These are phyloP conservation scores for Volvox reticuliferus DNA, from an alignment of 139 green algal species.

Conservation along the genomic window DNA sequence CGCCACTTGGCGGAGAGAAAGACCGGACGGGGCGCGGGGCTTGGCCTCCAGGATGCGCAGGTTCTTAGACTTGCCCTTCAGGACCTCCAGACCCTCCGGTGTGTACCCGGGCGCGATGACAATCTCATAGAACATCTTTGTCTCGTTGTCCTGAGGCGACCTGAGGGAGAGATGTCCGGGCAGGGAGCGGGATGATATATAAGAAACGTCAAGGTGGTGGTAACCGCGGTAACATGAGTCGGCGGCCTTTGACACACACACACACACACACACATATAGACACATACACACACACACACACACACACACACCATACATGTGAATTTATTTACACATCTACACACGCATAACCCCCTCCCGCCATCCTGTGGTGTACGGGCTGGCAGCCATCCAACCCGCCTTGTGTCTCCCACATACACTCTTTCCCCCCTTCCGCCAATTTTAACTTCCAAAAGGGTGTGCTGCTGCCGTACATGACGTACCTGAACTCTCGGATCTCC, in stretches of 20 bases:
- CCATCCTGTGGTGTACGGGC: no score
- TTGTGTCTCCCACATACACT: no score
- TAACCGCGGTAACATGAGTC: no score
- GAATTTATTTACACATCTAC: no score
- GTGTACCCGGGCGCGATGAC: slow-evolving; percentile 98
- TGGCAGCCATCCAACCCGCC: neutral
- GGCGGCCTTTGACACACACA: no score
- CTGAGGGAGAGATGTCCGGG: slow-evolving; percentile 28
- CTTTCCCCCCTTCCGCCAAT: no score
- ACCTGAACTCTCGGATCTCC: slow-evolving; percentile 83
- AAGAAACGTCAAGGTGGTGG: neutral
- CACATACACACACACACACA: no score
- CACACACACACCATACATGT: no score
- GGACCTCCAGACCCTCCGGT: slow-evolving; percentile 88
- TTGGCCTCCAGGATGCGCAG: slow-evolving; percentile 97
- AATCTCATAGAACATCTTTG: slow-evolving; percentile 99
- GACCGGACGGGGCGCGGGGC: slow-evolving; percentile 73
- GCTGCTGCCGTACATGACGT: neutral
- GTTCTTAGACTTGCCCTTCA: slow-evolving; percentile 98
- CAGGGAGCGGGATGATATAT: neutral
- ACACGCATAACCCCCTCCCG: no score
- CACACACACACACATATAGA: neutral
- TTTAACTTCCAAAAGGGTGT: no score
- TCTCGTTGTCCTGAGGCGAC: slow-evolving; percentile 95
- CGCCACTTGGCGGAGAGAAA: slow-evolving; percentile 87